Conservation (phyloP, 768 basidiomycete genomes). For the Cubamyces sp. region DNA sequence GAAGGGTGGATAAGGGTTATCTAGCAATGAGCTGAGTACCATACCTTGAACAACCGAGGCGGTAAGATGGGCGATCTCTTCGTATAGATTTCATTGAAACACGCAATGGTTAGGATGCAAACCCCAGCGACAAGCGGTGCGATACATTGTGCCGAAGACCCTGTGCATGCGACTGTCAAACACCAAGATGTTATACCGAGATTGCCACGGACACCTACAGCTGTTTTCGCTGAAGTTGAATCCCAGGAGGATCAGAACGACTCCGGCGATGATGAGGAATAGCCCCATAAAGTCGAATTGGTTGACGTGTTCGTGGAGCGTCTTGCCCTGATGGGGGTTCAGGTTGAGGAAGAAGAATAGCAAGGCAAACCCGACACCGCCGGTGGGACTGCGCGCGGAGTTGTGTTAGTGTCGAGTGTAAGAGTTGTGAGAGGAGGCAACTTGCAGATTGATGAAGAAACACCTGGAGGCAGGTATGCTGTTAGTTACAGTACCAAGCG, state of each 20-base stretch:
- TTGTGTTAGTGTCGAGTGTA: constrained; percentile 2
- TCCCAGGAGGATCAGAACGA: constrained; percentile 71
- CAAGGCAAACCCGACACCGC: constrained; percentile 61
- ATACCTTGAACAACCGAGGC: constrained; percentile 73
- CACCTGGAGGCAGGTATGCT: constrained; percentile 46
- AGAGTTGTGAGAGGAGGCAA: not conserved
- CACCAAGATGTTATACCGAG: not conserved
- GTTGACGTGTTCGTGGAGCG: constrained; percentile 56
- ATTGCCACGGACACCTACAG: constrained; percentile 48
- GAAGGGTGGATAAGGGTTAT: not conserved
- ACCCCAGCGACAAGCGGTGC: constrained; percentile 60
- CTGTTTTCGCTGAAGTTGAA: constrained; percentile 69
- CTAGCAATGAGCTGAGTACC: not conserved
- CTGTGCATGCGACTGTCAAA: too few species aligned
- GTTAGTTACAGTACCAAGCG: too few species aligned
- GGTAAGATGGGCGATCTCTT: constrained; percentile 72
- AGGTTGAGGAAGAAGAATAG: constrained; percentile 78
- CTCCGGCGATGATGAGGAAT: constrained; percentile 60
- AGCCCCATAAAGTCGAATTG: constrained; percentile 79
- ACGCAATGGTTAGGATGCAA: constrained; percentile 52
- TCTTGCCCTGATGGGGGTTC: constrained; percentile 67
- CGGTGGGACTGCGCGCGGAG: constrained; percentile 58
- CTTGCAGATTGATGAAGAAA: constrained; percentile 77
- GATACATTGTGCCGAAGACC: constrained; percentile 63
- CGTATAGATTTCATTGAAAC: constrained; percentile 63